Evolutionary conservation across 768 basidiomycete species (phyloP).

Genomic region (Glaciozyma antarctica): DNA sequence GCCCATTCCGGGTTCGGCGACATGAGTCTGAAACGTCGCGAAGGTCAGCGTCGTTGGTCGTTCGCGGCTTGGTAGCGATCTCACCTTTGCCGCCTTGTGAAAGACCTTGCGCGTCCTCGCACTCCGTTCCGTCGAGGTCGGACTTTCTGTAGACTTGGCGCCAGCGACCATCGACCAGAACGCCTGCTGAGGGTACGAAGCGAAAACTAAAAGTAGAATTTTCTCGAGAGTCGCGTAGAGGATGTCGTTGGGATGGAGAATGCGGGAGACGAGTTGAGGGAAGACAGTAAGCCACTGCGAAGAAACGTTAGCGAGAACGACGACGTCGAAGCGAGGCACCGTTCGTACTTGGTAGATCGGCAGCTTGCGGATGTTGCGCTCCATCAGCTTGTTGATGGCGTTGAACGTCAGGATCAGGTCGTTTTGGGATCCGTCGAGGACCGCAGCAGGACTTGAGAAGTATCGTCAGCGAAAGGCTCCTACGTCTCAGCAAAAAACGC

Average conservation of each 20-base stretch:
- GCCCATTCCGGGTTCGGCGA: not conserved
- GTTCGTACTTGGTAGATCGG: conserved; percentile 66
- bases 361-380: conserved; percentile 47
- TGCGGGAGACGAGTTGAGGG: conserved; percentile 90
- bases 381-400: conserved; percentile 53
- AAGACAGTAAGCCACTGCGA: conserved; percentile 87
- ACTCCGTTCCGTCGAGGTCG: conserved; percentile 48
- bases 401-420: conserved; percentile 38
- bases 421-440: not conserved
- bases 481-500: not conserved
- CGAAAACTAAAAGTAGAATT: conserved; percentile 65
- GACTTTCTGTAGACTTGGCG: conserved; percentile 57
- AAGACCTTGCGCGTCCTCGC: conserved; percentile 48
- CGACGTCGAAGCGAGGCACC: not conserved
- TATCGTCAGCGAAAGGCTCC: not conserved
- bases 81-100: conserved; percentile 33
- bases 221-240: conserved; percentile 54
- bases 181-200: conserved; percentile 76
- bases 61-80: not conserved
- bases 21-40: not conserved
- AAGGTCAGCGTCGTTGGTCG: not conserved
- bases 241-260: conserved; percentile 59
- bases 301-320: not conserved
- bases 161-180: conserved; percentile 88
- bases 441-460: not conserved